Conservation (phyloP, 352 stramenopile species). For the Phytophthora niederhauseri region DNA sequence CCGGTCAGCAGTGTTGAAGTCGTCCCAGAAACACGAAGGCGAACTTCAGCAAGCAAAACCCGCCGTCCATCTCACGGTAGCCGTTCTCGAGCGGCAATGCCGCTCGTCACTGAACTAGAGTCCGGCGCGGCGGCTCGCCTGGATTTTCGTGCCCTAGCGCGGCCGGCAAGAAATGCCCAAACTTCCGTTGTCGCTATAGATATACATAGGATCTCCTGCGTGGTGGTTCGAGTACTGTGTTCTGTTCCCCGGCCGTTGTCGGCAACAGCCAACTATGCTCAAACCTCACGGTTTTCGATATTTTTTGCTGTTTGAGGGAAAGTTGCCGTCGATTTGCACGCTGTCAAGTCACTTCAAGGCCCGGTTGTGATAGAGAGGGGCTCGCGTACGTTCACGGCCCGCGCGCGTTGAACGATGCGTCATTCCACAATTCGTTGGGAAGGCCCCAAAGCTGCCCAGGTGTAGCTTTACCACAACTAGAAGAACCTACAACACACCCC, state of each 20-base stretch:
- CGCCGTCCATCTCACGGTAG: slow-evolving; percentile 14
- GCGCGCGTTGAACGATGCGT: slow-evolving; percentile 4
- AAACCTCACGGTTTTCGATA: slow-evolving; percentile 23
- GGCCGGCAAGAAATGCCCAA: slow-evolving; percentile 21
- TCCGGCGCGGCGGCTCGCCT: slow-evolving; percentile 11
- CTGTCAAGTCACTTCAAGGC: slow-evolving; percentile 27
- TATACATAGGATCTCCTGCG: neutral
- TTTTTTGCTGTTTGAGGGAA: slow-evolving; percentile 41
- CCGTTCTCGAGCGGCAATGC: slow-evolving; percentile 20
- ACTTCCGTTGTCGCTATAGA: slow-evolving; percentile 17
- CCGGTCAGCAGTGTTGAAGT: slow-evolving; percentile 15
- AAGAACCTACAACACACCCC: slow-evolving; percentile 2
- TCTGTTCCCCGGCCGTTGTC: too few relatives aligned
- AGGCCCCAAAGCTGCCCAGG: slow-evolving; percentile 11
- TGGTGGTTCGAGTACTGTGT: too few relatives aligned
- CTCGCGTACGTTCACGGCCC: neutral
- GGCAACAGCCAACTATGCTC: too few relatives aligned
- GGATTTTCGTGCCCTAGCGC: slow-evolving; percentile 28
- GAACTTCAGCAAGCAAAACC: neutral
- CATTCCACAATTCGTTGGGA: slow-evolving; percentile 36
- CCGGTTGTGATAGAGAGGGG: slow-evolving; percentile 17
- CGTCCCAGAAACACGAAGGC: slow-evolving; percentile 6
- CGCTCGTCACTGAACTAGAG: slow-evolving; percentile 14
- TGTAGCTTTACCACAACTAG: slow-evolving; percentile 19
- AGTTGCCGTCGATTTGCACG: slow-evolving; percentile 28